Percentiles rank a stretch among this genome's conserved stretches.
Evolutionary conservation across 2,329 filamentous ascomycete species (phyloP).

Genomic region (Arthrobotrys musiformis): DNA sequence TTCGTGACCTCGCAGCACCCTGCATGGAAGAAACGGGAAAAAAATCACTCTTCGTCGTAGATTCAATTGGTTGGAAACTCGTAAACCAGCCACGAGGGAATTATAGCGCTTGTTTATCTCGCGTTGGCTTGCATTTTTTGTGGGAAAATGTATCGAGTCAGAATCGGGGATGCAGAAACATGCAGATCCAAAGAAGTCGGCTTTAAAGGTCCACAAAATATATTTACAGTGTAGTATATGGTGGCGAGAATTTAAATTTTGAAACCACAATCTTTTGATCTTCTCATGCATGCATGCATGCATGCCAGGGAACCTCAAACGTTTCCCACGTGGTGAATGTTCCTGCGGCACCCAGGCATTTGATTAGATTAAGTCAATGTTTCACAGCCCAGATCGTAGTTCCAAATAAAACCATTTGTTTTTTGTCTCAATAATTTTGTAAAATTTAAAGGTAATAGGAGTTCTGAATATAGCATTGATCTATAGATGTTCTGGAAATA

Average conservation of each 20-base stretch:
- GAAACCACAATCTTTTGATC: no score
- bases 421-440: no score
- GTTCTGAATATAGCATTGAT: conserved; percentile 1
- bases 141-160: background rate
- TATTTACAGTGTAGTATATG: no score
- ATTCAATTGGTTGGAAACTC: background rate
- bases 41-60: background rate
- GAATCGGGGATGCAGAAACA: background rate
- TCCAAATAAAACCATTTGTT: background rate
- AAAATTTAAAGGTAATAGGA: background rate
- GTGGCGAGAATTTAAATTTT: no score
- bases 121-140: background rate
- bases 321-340: background rate
- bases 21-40: conserved; percentile 20
- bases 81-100: conserved; percentile 5
- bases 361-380: background rate
- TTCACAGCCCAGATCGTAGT: background rate
- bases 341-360: background rate
- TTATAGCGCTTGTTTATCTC: background rate
- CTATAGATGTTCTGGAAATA: background rate
- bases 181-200: no score
- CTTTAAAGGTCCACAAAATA: no score
- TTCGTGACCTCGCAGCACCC: background rate
- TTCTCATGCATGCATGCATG: no score
- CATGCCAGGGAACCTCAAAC: background rate